Conservation (phyloP, 2,329 filamentous ascomycete genomes). For the Epicoccum sorghinum region DNA sequence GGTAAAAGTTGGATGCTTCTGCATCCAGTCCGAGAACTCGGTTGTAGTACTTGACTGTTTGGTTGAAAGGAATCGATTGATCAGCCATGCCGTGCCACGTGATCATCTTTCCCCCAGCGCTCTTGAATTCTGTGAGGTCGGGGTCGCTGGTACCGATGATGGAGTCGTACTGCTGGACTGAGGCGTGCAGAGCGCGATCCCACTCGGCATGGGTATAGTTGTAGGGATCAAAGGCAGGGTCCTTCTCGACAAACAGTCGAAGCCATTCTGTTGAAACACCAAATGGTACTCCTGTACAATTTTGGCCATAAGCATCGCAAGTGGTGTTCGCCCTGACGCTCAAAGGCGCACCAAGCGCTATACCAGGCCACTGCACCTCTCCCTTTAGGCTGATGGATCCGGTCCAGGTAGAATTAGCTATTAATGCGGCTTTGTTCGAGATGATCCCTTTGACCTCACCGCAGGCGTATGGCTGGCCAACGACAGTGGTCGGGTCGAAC, state of each 20-base stretch:
- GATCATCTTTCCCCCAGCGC: slow-evolving; percentile 29
- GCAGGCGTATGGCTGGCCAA: slow-evolving; percentile 10
- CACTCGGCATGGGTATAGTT: slow-evolving; percentile 4
- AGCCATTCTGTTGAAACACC: slow-evolving; percentile 15
- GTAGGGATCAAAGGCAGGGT: slow-evolving; percentile 12
- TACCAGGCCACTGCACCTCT: slow-evolving; percentile 6
- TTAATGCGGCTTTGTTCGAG: slow-evolving; percentile 6
- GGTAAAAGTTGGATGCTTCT: slow-evolving; percentile 29
- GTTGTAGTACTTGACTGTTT: slow-evolving; percentile 22
- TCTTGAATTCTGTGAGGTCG: slow-evolving; percentile 28
- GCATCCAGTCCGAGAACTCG: slow-evolving; percentile 14
- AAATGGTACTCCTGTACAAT: slow-evolving; percentile 3
- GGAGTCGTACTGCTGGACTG: slow-evolving; percentile 20
- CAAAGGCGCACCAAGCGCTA: slow-evolving; percentile 1
- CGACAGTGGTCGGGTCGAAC: slow-evolving; percentile 23
- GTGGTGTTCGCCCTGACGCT: slow-evolving; percentile 6
- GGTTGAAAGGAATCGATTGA: slow-evolving; percentile 15
- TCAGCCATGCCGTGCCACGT: slow-evolving; percentile 32
- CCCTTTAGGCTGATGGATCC: slow-evolving; percentile 18
- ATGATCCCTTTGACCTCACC: slow-evolving; percentile 2
- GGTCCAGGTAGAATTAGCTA: slow-evolving; percentile 14
- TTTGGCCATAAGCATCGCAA: slow-evolving; percentile 13
- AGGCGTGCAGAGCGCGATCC: slow-evolving; percentile 6
- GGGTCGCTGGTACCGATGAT: slow-evolving; percentile 21
- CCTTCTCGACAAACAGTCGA: slow-evolving; percentile 20